Evolutionary conservation across 345 rosid species (phyloP).

Genomic region (Rhizophora mangle): DNA sequence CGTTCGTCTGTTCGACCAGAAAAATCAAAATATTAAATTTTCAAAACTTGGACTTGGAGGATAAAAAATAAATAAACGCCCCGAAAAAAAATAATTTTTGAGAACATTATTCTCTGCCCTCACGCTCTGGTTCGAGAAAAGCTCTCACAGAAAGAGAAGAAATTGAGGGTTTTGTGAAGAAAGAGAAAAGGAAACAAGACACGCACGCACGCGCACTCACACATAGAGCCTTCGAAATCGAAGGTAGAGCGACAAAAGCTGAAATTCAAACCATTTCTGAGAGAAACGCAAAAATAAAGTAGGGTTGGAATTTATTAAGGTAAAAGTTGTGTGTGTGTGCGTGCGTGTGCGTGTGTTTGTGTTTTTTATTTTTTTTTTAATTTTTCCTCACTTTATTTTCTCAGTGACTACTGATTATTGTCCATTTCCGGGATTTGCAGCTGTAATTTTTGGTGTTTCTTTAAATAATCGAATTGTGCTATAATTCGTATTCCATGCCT

Average conservation of each 20-base stretch:
- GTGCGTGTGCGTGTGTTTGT: not conserved
- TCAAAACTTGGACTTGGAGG: too few relatives aligned
- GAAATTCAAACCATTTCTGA: conserved; percentile 1
- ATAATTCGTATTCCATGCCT: not conserved
- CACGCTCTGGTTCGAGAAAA: conserved; percentile 29
- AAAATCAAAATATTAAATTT: too few relatives aligned
- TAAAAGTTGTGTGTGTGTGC: conserved; percentile 16
- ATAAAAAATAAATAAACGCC: not conserved
- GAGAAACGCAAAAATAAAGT: not conserved
- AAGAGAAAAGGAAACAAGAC: not conserved
- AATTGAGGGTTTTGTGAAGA: conserved; percentile 29
- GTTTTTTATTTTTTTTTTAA: not conserved
- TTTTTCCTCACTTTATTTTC: conserved; percentile 3
- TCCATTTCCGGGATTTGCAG: conserved; percentile 10
- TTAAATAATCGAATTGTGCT: conserved; percentile 3
- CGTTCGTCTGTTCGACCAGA: too few relatives aligned
- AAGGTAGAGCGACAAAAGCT: conserved; percentile 6
- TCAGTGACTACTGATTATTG: conserved; percentile 4
- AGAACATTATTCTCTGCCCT: not conserved
- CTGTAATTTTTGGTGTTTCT: conserved; percentile 19
- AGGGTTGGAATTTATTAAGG: conserved; percentile 19
- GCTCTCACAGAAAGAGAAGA: conserved; percentile 12
- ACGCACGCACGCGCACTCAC: too few relatives aligned
- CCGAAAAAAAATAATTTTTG: conserved; percentile 1
- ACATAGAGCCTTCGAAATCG: conserved; percentile 13